phyloP scores from a whole-genome alignment of 2,329 filamentous ascomycete species.

The Colletotrichum sublineola region DNA sequence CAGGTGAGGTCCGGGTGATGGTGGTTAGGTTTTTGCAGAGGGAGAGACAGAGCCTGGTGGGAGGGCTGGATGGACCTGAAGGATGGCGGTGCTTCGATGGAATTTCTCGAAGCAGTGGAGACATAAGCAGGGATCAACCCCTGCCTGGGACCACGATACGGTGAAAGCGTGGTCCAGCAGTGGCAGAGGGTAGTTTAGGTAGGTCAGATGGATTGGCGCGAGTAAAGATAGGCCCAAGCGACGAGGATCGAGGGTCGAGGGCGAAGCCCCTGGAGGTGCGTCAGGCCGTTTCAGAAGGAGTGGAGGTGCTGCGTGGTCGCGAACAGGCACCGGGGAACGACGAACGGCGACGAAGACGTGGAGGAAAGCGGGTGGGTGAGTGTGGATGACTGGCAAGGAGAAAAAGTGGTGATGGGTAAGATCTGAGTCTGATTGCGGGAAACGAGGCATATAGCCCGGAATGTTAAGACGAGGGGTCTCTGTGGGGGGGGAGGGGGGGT shows the following conservation, averaged over 20 bases:
- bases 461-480: slow-evolving; percentile 33
- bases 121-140: slow-evolving; percentile 29
- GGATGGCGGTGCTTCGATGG: slow-evolving; percentile 34
- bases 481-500: neutral
- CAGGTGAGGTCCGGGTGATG: slow-evolving; percentile 6
- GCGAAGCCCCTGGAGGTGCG: slow-evolving; percentile 49
- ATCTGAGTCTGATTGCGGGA: slow-evolving; percentile 31
- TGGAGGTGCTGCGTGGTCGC: slow-evolving; percentile 29
- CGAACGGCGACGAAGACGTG: slow-evolving; percentile 7
- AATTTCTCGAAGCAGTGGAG: slow-evolving; percentile 44
- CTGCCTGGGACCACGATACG: slow-evolving; percentile 32
- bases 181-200: slow-evolving; percentile 2
- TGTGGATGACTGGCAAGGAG: slow-evolving; percentile 12
- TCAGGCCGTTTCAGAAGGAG: slow-evolving; percentile 55
- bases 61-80: slow-evolving; percentile 16
- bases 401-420: slow-evolving; percentile 10
- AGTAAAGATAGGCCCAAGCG: slow-evolving; percentile 45
- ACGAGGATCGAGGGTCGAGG: slow-evolving; percentile 43
- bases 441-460: slow-evolving; percentile 22
- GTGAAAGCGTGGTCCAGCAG: slow-evolving; percentile 33
- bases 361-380: slow-evolving; percentile 9
- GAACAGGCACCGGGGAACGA: slow-evolving; percentile 36
- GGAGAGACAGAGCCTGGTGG: slow-evolving; percentile 3
- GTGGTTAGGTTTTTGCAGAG: slow-evolving; percentile 14
- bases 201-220: slow-evolving; percentile 28